A percentile compares a stretch with the other conserved stretches of the same genome.
Conservation (phyloP, 2,329 filamentous ascomycete species). For the Penicillium sp. region DNA sequence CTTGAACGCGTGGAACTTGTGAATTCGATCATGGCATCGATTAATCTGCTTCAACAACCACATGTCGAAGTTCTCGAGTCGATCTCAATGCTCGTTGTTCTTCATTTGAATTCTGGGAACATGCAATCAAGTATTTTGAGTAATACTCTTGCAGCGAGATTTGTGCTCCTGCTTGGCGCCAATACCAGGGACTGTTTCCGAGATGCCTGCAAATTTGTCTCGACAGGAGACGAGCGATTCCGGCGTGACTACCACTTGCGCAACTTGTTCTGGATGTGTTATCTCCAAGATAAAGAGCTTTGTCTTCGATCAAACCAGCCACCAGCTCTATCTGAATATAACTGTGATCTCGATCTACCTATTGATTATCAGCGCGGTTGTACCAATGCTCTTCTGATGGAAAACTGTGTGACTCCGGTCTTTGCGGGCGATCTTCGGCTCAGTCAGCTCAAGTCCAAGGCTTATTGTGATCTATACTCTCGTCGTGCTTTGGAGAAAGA, state of each 20-base stretch:
- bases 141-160: slow-evolving; percentile 3
- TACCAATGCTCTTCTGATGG: background rate
- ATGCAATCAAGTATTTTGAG: slow-evolving; percentile 1
- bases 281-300: slow-evolving; percentile 4
- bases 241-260: slow-evolving; percentile 1
- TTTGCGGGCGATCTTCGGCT: slow-evolving; percentile 48
- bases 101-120: slow-evolving; percentile 3
- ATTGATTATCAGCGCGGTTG: background rate
- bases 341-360: slow-evolving; percentile 4
- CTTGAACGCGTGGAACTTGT: background rate
- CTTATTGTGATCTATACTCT: slow-evolving; percentile 49
- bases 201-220: background rate
- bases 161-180: slow-evolving; percentile 5
- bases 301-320: slow-evolving; percentile 5
- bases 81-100: slow-evolving; percentile 3
- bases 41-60: slow-evolving; percentile 4
- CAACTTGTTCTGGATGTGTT: slow-evolving; percentile 6
- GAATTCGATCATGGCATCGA: slow-evolving; percentile 6
- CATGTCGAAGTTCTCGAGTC: slow-evolving; percentile 1
- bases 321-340: slow-evolving; percentile 3
- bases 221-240: background rate
- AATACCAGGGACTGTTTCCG: slow-evolving; percentile 2
- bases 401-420: slow-evolving; percentile 10
- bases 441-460: slow-evolving; percentile 50
- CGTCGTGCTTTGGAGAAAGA: slow-evolving; percentile 45